Evolutionary conservation across 306 rosid species (phyloP).

Genomic region (Coriaria nepalensis): DNA sequence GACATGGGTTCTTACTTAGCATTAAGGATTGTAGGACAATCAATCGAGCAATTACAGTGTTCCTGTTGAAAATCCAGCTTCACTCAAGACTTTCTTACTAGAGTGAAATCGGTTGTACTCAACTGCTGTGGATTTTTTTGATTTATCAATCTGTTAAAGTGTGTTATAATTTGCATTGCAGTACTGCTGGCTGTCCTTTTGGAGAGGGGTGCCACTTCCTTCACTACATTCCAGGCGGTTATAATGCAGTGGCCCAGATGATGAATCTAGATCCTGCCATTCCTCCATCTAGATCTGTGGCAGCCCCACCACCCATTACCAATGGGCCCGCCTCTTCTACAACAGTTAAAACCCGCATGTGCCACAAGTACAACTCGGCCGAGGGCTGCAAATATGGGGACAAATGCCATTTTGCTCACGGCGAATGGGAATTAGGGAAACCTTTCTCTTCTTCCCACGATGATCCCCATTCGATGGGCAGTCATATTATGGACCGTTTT

Average conservation of each 20-base stretch:
- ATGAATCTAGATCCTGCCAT: slow-evolving; percentile 63
- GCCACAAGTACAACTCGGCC: slow-evolving; percentile 60
- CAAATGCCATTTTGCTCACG: slow-evolving; percentile 89
- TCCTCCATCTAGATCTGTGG: slow-evolving; percentile 46
- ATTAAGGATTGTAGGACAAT: no score
- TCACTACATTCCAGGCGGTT: slow-evolving; percentile 91
- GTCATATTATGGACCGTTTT: slow-evolving; percentile 32
- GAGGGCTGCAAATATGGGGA: slow-evolving; percentile 98
- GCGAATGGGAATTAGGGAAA: slow-evolving; percentile 94
- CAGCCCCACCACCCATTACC: slow-evolving; percentile 29
- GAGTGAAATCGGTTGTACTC: not conserved
- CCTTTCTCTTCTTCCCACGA: slow-evolving; percentile 41
- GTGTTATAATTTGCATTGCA: slow-evolving; percentile 28
- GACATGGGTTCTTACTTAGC: no score
- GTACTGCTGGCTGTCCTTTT: slow-evolving; percentile 94
- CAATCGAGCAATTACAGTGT: no score
- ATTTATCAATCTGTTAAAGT: slow-evolving; percentile 18
- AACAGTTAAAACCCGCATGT: slow-evolving; percentile 57
- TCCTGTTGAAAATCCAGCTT: no score
- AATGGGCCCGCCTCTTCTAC: slow-evolving; percentile 44
- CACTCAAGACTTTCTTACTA: not conserved
- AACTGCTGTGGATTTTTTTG: not conserved
- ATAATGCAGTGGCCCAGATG: slow-evolving; percentile 83
- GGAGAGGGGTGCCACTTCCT: slow-evolving; percentile 93
- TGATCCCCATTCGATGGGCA: slow-evolving; percentile 40